Evolutionary conservation across 306 rosid genomes (phyloP), one percentile per base, ranked within the genome.

Genomic region (Vigna angularis): DNA sequence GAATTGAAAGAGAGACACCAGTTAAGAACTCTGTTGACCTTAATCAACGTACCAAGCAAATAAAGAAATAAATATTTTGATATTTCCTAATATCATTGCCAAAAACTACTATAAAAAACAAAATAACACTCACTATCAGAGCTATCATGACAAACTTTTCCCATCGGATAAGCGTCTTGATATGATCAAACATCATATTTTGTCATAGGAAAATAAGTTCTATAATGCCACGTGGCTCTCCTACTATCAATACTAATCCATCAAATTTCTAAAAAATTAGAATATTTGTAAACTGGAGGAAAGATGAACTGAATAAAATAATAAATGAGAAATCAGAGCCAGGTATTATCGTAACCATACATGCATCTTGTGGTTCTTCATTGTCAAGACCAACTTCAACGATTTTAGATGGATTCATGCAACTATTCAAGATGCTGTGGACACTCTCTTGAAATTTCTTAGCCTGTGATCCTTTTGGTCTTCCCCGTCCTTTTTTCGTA

Each of bases 321-420:
- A 15, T 53, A 26, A 47, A 17, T 5, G 20, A 55, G 42, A 74
- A 49, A 70, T 17, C 47, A 50, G 30, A 42, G 18, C 17, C 22
- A 17, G 13, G 18, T 53, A 8, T 38, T 36, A 76, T 38, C 14
- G 58, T 66, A 65, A 76, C 14, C 51, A 14, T 34, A 70, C 67
- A 84, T 52, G 78, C 50, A n/a, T 62, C 48, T 66, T 74, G 70
- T n/a, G 10, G 30, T 53, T 79, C 70, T 70, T 51, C 67, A 56
- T 34, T 6, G 7, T 12, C 70, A 49, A 20, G 30, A 42, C 78
- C 69, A 49, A 20, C 80, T 28, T 58, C 82, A 62, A 20, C 50
- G 26, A 11, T 0, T 50, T 65, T 22, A 49, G 42, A 63, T 15
- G 49, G 57, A 76, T 49, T 73, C 34, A 4, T 44, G 10, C 9